Evolutionary conservation across 1,284 basidiomycete species (phyloP), one percentile per base, ranked within the genome.

Genomic region (Microbotryum intermedium): DNA sequence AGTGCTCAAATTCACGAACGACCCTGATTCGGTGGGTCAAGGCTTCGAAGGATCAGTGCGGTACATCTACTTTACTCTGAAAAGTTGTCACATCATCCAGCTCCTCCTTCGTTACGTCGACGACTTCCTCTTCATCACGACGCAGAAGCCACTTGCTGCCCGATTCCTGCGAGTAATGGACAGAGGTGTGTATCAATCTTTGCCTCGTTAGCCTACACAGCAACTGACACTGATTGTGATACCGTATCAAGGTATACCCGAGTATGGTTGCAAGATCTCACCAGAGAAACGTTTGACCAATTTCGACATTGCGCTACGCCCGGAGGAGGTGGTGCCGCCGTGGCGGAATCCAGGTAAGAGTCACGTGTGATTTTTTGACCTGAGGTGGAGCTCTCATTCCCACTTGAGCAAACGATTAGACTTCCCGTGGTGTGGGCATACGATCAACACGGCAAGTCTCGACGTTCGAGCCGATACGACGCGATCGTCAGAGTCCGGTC

Each of bases 181-280:
- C n/a, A 70, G 80, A 71, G 93, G 88, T 82, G 62, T 57, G 71
- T 64, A 23, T 6, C 34, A 39, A 39, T 11, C 20, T 10, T 9
- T 11, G 20, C 16, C 5, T 8, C 2, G 8, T 0, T 28, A 1
- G 8, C 6, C 5, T 10, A 3, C 11, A 20, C 20, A 51, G 6
- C 8, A 9, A 26, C 53, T 55, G 21, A 55, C 20, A 3, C 11
- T 3, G 8, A n/a, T 23, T 4, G 8, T 30, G 23, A 7, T 20
- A 4, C 34, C 10, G 21, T 23, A 1, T 64, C n/a, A n/a, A 87
- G 87, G 91, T 1, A 88, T 92, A 68, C 87, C 87, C 1, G 87
- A 91, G 70, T 97, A 97, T 70, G 94, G 95, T 0, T 97, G 92
- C 67, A 87, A 83, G 71, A 86, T 98, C 53, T 85, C 90, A 8